Conservation (phyloP, 2,329 filamentous ascomycete genomes). For the Claviceps sp. region DNA sequence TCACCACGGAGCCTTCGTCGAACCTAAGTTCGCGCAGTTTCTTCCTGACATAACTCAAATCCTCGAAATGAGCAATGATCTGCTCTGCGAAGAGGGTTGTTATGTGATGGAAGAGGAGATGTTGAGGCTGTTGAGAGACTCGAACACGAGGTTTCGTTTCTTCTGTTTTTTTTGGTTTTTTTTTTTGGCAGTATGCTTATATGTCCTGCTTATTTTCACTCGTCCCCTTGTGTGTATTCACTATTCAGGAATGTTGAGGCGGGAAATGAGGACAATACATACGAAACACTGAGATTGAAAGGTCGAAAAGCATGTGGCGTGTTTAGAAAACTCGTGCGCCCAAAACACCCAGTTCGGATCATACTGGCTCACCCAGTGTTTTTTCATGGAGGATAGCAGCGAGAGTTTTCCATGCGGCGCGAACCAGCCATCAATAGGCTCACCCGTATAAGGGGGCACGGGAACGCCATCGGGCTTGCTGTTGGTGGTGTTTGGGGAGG, state of each 20-base stretch:
- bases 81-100: too few species aligned
- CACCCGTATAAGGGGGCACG: slow-evolving; percentile 45
- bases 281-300: slow-evolving; percentile 52
- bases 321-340: slow-evolving; percentile 56
- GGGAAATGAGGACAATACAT: slow-evolving; percentile 2
- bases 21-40: too few species aligned
- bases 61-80: too few species aligned
- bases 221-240: neutral
- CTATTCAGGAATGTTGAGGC: neutral
- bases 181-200: neutral
- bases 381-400: slow-evolving; percentile 52
- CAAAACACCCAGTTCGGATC: slow-evolving; percentile 46
- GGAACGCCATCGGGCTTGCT: slow-evolving; percentile 36
- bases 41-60: too few species aligned
- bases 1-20: too few species aligned
- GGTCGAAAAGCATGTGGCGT: slow-evolving; percentile 53
- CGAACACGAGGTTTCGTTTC: neutral
- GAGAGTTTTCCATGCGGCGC: slow-evolving; percentile 43
- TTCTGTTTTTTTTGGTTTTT: neutral
- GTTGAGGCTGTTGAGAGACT: too few species aligned
- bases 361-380: slow-evolving; percentile 45
- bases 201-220: too few species aligned
- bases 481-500: slow-evolving; percentile 50
- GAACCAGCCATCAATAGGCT: slow-evolving; percentile 44
- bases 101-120: too few species aligned